Evolutionary conservation across 176 grass and related monocot genomes (phyloP).

Genomic region (Saccharum officinarum): DNA sequence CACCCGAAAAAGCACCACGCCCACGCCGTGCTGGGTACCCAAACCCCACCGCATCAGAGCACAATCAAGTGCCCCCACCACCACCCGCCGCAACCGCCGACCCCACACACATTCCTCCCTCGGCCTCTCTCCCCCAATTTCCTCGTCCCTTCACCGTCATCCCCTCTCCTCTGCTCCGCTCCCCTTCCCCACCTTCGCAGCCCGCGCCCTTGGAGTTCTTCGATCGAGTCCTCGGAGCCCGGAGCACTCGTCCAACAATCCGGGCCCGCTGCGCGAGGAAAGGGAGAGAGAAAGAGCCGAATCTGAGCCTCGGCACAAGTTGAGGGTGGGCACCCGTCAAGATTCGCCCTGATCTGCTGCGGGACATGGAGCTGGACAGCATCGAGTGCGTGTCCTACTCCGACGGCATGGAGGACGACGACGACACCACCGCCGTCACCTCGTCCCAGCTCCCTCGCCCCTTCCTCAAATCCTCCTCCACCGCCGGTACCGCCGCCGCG

Average conservation of each 20-base stretch:
- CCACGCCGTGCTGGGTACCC: too few species aligned
- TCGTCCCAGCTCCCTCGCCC: slow-evolving; percentile 44
- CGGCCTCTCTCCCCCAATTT: neutral
- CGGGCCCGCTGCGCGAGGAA: neutral
- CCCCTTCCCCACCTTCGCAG: neutral
- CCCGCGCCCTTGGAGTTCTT: neutral
- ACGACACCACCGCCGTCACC: slow-evolving; percentile 22
- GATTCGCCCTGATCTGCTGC: slow-evolving; percentile 30
- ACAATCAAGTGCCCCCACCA: slow-evolving; percentile 23
- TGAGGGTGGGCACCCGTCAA: neutral
- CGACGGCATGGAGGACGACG: slow-evolving; percentile 60
- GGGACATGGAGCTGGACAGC: slow-evolving; percentile 61
- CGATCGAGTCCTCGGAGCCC: neutral
- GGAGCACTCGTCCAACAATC: neutral
- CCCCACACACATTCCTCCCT: neutral
- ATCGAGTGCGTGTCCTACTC: slow-evolving; percentile 79
- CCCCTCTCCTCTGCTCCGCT: neutral
- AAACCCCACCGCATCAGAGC: neutral
- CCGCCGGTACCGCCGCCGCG: slow-evolving; percentile 17
- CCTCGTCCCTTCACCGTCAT: neutral
- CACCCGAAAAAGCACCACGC: too few species aligned
- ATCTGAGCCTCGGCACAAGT: neutral
- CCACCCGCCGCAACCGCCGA: neutral
- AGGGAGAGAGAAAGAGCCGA: neutral
- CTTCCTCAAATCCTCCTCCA: slow-evolving; percentile 47